phyloP scores from a whole-genome alignment of 208 protist genomes.

The Crithidia fasciculata region DNA sequence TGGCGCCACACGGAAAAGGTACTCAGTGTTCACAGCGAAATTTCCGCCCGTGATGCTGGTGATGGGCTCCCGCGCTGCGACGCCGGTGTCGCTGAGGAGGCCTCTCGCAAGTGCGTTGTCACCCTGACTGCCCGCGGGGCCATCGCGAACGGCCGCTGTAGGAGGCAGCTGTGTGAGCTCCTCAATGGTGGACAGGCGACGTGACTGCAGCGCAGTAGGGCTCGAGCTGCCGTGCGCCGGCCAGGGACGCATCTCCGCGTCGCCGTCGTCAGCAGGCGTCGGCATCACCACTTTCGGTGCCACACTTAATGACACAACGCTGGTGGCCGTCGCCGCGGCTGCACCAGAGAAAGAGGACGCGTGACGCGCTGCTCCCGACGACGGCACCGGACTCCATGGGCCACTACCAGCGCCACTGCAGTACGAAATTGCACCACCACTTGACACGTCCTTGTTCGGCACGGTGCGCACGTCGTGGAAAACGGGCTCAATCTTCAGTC shows the following conservation, averaged over 20 bases:
- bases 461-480: conserved; percentile 11
- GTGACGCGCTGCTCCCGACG: too few relatives aligned
- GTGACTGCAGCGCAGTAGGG: neutral
- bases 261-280: neutral
- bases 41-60: conserved; percentile 60
- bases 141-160: neutral
- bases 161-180: conserved; percentile 32
- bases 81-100: neutral
- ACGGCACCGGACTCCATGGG: too few relatives aligned
- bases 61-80: conserved; percentile 26
- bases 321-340: neutral
- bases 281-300: conserved; percentile 25
- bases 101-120: neutral
- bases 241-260: neutral
- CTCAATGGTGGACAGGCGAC: conserved; percentile 35
- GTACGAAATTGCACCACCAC: neutral
- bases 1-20: conserved; percentile 34
- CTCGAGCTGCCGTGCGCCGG: neutral
- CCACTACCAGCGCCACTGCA: too few relatives aligned
- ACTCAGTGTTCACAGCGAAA: conserved; percentile 62
- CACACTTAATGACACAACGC: conserved; percentile 17
- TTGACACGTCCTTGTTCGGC: conserved; percentile 12
- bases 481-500: conserved; percentile 20
- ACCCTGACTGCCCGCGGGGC: neutral
- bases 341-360: neutral